A percentile compares a stretch with the other conserved stretches of the same genome.
Conservation (phyloP, 306 rosid species). For the Morella rubra region DNA sequence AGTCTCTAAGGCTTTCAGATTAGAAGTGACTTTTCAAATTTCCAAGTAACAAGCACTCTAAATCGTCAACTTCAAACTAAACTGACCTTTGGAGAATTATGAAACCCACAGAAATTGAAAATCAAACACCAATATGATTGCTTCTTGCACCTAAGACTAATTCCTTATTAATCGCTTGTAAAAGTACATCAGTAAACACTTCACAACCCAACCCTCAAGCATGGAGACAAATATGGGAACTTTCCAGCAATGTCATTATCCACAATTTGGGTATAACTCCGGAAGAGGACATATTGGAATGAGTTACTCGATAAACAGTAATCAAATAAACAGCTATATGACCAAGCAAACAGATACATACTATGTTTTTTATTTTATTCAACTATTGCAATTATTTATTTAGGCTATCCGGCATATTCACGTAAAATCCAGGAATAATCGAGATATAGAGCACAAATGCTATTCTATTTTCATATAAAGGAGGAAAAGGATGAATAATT, state of each 20-base stretch:
- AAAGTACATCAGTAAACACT: conserved; percentile 5
- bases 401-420: conserved; percentile 13
- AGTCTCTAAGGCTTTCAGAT: background rate
- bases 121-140: background rate
- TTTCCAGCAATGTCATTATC: background rate
- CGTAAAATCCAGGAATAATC: conserved; percentile 4
- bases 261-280: background rate
- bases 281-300: background rate
- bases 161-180: background rate
- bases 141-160: background rate
- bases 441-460: conserved; percentile 22
- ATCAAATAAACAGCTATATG: background rate
- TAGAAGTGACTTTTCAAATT: background rate
- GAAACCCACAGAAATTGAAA: background rate
- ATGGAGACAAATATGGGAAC: background rate
- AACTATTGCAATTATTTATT: background rate
- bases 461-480: background rate
- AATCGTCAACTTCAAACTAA: background rate
- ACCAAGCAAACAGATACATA: conserved; percentile 12
- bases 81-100: background rate
- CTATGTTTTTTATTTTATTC: conserved; percentile 3
- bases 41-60: background rate
- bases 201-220: background rate
- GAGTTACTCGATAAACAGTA: background rate
- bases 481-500: background rate